phyloP scores from a whole-genome alignment of 495 filamentous ascomycete genomes.

The Neurospora tetrasperma region DNA sequence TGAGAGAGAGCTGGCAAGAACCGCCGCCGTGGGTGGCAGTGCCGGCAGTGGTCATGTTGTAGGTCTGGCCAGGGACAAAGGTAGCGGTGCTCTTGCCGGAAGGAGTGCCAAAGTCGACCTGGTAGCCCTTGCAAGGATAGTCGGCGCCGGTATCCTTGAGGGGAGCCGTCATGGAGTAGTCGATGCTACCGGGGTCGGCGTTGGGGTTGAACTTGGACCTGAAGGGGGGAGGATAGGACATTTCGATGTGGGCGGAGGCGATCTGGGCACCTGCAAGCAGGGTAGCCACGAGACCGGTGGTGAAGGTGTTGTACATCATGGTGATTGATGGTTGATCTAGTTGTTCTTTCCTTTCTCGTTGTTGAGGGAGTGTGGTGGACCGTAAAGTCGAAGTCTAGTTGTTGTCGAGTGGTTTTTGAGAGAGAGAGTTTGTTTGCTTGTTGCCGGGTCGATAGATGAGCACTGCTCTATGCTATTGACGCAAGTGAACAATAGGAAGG shows the following conservation, averaged over 20 bases:
- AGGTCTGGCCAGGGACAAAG: slow-evolving; percentile 44
- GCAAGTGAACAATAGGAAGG: neutral
- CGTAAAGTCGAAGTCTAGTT: neutral
- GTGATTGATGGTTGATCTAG: slow-evolving; percentile 16
- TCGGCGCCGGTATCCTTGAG: slow-evolving; percentile 37
- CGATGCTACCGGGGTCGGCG: slow-evolving; percentile 27
- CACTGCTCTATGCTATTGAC: neutral
- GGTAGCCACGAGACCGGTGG: slow-evolving; percentile 16
- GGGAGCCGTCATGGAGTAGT: slow-evolving; percentile 51
- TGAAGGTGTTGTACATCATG: slow-evolving; percentile 27
- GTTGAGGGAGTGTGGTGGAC: neutral
- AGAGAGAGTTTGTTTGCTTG: neutral
- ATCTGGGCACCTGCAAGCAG: slow-evolving; percentile 26
- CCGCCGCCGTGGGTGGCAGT: slow-evolving; percentile 53
- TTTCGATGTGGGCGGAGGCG: slow-evolving; percentile 48
- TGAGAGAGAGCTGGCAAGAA: slow-evolving; percentile 53
- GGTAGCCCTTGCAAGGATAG: slow-evolving; percentile 63
- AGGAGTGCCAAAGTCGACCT: slow-evolving; percentile 37
- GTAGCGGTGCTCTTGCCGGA: slow-evolving; percentile 36
- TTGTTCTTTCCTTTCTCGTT: neutral
- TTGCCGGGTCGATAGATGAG: neutral
- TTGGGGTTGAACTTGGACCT: slow-evolving; percentile 42
- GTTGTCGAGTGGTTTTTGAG: neutral
- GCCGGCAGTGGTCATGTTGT: slow-evolving; percentile 49
- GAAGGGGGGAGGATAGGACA: slow-evolving; percentile 47